These are phyloP conservation scores for Phytophthora kernoviae DNA, from an alignment of 352 stramenopile species.

Conservation along the genomic window DNA sequence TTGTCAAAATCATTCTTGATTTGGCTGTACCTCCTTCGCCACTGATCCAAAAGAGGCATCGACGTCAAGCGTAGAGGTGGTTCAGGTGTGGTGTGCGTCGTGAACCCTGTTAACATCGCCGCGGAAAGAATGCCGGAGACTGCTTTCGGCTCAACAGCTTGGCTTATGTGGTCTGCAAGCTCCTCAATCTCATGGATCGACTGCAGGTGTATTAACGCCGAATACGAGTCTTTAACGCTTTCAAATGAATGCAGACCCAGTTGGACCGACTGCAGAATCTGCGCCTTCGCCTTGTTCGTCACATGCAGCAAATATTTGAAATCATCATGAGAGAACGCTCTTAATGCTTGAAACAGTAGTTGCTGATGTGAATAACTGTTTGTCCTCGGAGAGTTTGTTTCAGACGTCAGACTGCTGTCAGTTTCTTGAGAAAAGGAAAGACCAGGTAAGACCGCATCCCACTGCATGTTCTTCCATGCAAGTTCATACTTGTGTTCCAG, in stretches of 20 bases:
- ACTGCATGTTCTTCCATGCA: conserved; percentile 83
- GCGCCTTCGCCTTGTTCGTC: conserved; percentile 44
- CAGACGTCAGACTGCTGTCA: conserved; percentile 5
- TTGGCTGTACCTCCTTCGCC: conserved; percentile 46
- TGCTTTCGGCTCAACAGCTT: background rate
- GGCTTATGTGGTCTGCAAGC: conserved; percentile 23
- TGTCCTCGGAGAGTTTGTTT: background rate
- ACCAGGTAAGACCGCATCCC: conserved; percentile 49
- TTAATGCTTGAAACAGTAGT: conserved; percentile 58
- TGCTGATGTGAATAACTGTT: conserved; percentile 55
- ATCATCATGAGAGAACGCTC: conserved; percentile 63
- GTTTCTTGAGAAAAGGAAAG: conserved; percentile 11
- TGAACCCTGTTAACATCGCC: conserved; percentile 16
- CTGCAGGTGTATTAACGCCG: conserved; percentile 58
- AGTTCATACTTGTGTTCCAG: conserved; percentile 76
- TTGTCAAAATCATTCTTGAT: conserved; percentile 63
- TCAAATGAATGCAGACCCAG: conserved; percentile 74
- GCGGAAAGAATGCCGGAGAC: background rate
- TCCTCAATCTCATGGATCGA: conserved; percentile 71
- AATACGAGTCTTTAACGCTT: conserved; percentile 63
- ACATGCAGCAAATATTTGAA: conserved; percentile 41
- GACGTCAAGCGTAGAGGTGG: conserved; percentile 1
- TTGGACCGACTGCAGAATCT: conserved; percentile 58
- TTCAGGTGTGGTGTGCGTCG: background rate
- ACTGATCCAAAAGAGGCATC: conserved; percentile 44